A percentile compares a stretch with the other conserved stretches of the same genome.
These are phyloP conservation scores for Fusarium camptoceras DNA, from an alignment of 2,329 filamentous ascomycete species.

Conservation along the genomic window DNA sequence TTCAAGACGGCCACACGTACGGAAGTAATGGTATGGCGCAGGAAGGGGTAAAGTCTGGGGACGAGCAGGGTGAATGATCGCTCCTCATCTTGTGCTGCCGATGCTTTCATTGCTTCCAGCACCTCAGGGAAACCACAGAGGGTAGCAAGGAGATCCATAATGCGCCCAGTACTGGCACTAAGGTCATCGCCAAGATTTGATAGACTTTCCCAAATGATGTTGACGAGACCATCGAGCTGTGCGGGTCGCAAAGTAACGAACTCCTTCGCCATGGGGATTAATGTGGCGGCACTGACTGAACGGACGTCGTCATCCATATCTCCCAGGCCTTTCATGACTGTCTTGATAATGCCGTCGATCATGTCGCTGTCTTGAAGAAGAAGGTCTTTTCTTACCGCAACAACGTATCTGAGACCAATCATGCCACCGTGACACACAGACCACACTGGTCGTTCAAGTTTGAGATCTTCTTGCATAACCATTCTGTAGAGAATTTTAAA, in stretches of 20 bases:
- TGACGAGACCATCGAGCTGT: conserved; percentile 84
- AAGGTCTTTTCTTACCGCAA: conserved; percentile 93
- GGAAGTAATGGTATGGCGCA: conserved; percentile 96
- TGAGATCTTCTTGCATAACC: conserved; percentile 89
- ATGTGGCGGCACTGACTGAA: conserved; percentile 94
- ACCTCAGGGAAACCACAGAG: conserved; percentile 95
- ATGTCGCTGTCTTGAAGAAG: conserved; percentile 84
- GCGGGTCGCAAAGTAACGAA: conserved; percentile 87
- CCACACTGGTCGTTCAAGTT: conserved; percentile 82
- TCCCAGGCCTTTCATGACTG: conserved; percentile 93
- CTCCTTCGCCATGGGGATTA: conserved; percentile 95
- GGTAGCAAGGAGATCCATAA: conserved; percentile 97
- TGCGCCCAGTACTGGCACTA: conserved; percentile 95
- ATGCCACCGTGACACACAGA: conserved; percentile 97
- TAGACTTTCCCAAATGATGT: conserved; percentile 97
- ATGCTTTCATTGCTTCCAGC: conserved; percentile 90
- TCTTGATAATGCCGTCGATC: conserved; percentile 91
- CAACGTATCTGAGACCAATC: conserved; percentile 94
- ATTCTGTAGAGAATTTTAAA: conserved; percentile 88
- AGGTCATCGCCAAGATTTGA: conserved; percentile 97
- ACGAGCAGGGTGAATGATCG: conserved; percentile 94
- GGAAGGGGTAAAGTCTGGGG: conserved; percentile 92
- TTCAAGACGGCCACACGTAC: conserved; percentile 94
- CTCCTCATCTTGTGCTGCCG: conserved; percentile 83
- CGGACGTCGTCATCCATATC: conserved; percentile 96